A percentile compares a stretch with the other conserved stretches of the same genome.
Evolutionary conservation across 148 eudicot species (phyloP).

Genomic region (Rhododendron vialii): DNA sequence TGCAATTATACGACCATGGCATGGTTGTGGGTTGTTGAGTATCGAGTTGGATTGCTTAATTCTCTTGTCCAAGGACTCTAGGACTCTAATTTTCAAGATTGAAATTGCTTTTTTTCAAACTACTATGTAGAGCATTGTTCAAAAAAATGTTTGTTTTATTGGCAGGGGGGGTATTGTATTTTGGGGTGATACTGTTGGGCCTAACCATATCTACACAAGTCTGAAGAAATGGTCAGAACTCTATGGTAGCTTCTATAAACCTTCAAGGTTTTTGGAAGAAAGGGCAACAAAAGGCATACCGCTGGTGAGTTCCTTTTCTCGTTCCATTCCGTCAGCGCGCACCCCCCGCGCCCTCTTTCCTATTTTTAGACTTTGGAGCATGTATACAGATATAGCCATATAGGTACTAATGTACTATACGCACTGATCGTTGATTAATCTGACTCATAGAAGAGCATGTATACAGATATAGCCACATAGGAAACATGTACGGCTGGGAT

Average conservation of each 20-base stretch:
- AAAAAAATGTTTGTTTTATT: conserved; percentile 7
- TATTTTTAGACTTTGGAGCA: neutral
- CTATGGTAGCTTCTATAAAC: conserved; percentile 75
- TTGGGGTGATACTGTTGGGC: conserved; percentile 90
- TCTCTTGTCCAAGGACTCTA: neutral
- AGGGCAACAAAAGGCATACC: conserved; percentile 73
- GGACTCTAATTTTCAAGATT: neutral
- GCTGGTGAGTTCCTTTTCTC: conserved; percentile 43
- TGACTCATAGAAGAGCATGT: neutral
- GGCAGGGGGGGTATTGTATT: conserved; percentile 88
- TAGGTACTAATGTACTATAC: neutral
- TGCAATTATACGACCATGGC: neutral
- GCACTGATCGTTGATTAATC: no score
- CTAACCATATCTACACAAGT: conserved; percentile 57
- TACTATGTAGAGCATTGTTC: neutral
- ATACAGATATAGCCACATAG: neutral
- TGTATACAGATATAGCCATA: neutral
- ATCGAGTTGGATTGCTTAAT: neutral
- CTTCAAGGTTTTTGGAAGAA: conserved; percentile 88
- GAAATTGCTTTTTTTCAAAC: neutral
- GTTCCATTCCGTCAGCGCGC: neutral
- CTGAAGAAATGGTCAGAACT: conserved; percentile 66
- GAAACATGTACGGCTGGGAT: neutral
- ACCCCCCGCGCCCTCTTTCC: neutral
- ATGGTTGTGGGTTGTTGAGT: neutral